Evolutionary conservation across 2,329 filamentous ascomycete genomes (phyloP).

Genomic region (Fusarium lateritium): DNA sequence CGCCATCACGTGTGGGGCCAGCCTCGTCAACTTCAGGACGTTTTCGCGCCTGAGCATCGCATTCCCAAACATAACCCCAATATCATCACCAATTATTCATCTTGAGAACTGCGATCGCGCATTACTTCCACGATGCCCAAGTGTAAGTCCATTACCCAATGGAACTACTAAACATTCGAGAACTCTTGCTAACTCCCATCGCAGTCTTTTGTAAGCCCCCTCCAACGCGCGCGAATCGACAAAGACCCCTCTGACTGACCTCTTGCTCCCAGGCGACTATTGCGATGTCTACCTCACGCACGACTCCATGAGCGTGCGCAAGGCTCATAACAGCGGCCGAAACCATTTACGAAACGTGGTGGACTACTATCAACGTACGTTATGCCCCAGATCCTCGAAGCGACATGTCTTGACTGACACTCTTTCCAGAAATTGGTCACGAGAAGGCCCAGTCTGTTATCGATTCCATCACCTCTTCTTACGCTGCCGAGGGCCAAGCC

Average conservation of each 20-base stretch:
- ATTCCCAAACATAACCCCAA: conserved; percentile 13
- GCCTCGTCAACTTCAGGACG: conserved; percentile 48
- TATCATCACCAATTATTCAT: conserved; percentile 27
- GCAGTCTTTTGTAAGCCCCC: conserved; percentile 46
- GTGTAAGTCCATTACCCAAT: conserved; percentile 72
- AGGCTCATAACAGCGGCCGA: conserved; percentile 96
- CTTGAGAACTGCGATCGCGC: conserved; percentile 28
- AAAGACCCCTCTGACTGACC: conserved; percentile 43
- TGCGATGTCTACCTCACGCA: conserved; percentile 99
- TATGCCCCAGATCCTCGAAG: neutral
- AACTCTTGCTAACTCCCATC: conserved; percentile 55
- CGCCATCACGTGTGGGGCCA: conserved; percentile 51
- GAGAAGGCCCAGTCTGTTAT: conserved; percentile 99
- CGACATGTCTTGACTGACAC: conserved; percentile 17
- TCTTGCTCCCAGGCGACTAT: conserved; percentile 79
- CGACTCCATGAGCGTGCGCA: conserved; percentile 99
- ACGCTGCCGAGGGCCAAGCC: conserved; percentile 92
- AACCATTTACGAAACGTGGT: conserved; percentile 98
- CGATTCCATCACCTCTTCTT: conserved; percentile 96
- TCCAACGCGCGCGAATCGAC: conserved; percentile 19
- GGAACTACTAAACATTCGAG: neutral
- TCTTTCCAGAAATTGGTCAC: conserved; percentile 86
- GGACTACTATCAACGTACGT: conserved; percentile 94
- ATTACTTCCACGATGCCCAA: conserved; percentile 80
- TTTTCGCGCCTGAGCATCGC: conserved; percentile 39